Evolutionary conservation across 2,329 filamentous ascomycete species (phyloP), one percentile per base, ranked within the genome.

Genomic region (Talaromyces sp.): DNA sequence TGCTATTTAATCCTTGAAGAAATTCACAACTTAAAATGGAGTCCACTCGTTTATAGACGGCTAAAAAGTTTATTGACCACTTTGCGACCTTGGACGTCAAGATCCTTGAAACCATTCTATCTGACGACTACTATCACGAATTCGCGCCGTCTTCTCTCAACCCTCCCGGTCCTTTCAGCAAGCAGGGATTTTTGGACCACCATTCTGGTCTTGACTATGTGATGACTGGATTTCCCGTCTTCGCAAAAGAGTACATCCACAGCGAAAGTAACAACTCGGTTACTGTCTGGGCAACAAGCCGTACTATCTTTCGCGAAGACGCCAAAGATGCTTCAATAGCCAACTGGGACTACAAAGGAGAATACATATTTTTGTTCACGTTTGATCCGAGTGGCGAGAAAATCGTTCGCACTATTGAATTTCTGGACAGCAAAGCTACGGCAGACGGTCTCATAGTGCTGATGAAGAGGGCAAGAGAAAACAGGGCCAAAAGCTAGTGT

Each of bases 291-390:
- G 67, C 70, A 1, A 69, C 64, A 5, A 66, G 67, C 9, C 56
- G 63, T 31, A 56, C 69, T 7, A 58, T 60, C n/a, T 71, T 72
- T 53, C 65, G 59, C 9, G 64, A 67, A 0, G 66, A 71, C 14
- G 66, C 64, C 11, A 72, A 64, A 55, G 69, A 69, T 41, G 51
- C 54, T 3, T 60, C 63, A 19, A 26, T 56, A 10, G 5, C 54
- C 17, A 67, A 69, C 27, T 74, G 71, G 71, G 58, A 56, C 3
- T 72, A 68, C 58, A 58, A 60, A 21, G 71, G 70, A 11, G 71
- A 75, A 62, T 74, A 73, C 55, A 62, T 74, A 6, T 74, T 72
- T 54, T 63, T 74, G 13, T 62, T 73, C 4, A 66, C 62, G 24
- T 68, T 74, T 63, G 65, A 73, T 63, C 63, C 65, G 43, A 63